phyloP scores from a whole-genome alignment of 495 filamentous ascomycete species.

The Podospora anserina region DNA sequence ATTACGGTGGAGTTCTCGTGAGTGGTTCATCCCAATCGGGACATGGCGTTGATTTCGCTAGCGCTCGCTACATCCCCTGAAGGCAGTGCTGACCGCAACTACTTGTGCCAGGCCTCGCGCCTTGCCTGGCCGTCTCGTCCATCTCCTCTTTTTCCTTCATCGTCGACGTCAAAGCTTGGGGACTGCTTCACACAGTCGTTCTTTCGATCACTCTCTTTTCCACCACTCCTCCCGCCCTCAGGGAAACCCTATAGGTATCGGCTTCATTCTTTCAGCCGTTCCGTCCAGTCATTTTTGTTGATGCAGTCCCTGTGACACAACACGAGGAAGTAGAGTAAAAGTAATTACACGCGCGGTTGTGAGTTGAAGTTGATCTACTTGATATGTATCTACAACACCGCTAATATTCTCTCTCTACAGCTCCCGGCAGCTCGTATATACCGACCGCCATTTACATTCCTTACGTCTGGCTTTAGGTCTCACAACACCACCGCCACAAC shows the following conservation, averaged over 20 bases:
- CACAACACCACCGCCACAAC: slow-evolving; percentile 14
- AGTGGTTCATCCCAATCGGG: slow-evolving; percentile 29
- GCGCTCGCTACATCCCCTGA: slow-evolving; percentile 27
- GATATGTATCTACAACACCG: too few relatives aligned
- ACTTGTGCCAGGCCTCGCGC: slow-evolving; percentile 19
- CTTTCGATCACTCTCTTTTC: slow-evolving; percentile 26
- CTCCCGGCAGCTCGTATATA: slow-evolving; percentile 10
- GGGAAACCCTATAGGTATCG: slow-evolving; percentile 41
- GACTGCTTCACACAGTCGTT: slow-evolving; percentile 21
- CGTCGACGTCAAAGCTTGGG: slow-evolving; percentile 29
- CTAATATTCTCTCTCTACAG: background rate
- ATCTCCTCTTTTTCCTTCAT: slow-evolving; percentile 26
- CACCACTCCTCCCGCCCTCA: slow-evolving; percentile 22
- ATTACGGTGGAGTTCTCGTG: slow-evolving; percentile 1
- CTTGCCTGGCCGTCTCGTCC: slow-evolving; percentile 14
- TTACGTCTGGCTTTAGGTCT: slow-evolving; percentile 2
- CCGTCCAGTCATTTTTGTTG: slow-evolving; percentile 49
- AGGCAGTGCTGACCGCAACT: slow-evolving; percentile 7
- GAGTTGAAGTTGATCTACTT: slow-evolving; percentile 9
- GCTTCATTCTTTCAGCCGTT: slow-evolving; percentile 79
- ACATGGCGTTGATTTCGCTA: slow-evolving; percentile 16
- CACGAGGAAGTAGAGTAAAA: slow-evolving; percentile 5
- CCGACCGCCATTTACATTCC: slow-evolving; percentile 8
- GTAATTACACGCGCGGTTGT: slow-evolving; percentile 23
- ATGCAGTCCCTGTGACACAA: slow-evolving; percentile 26